Conservation (phyloP, 1,284 basidiomycete species). For the Ganoderma resinaceum region DNA sequence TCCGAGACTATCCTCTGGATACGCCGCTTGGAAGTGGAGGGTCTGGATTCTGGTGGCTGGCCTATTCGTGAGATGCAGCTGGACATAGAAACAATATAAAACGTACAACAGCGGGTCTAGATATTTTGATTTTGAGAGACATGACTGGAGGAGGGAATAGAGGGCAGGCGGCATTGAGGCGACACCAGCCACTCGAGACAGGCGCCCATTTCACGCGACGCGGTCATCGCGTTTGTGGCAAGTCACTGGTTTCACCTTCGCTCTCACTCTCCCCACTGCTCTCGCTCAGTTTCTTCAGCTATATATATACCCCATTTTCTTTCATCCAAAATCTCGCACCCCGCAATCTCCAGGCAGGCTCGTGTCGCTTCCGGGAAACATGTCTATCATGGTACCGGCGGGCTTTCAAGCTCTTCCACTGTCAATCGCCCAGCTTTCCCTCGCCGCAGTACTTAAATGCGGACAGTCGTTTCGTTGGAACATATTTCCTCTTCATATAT, state of each 20-base stretch:
- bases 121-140: slow-evolving; percentile 34
- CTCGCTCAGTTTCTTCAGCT: neutral
- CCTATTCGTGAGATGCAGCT: neutral
- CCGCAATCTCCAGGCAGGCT: no score
- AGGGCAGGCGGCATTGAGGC: neutral
- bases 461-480: slow-evolving; percentile 87
- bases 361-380: neutral
- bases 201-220: neutral
- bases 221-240: neutral
- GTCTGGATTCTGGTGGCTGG: slow-evolving; percentile 25
- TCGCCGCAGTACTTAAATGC: slow-evolving; percentile 77
- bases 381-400: slow-evolving; percentile 16
- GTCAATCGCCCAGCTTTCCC: slow-evolving; percentile 68
- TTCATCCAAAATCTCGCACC: no score
- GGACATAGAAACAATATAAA: neutral
- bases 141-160: slow-evolving; percentile 5
- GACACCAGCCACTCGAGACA: neutral
- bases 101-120: slow-evolving; percentile 29
- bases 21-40: slow-evolving; percentile 30
- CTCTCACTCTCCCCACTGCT: neutral
- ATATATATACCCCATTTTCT: neutral
- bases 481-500: slow-evolving; percentile 49
- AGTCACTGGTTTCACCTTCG: neutral
- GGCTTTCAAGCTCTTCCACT: slow-evolving; percentile 67
- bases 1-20: slow-evolving; percentile 33